Evolutionary conservation across 2,329 filamentous ascomycete genomes (phyloP), one percentile per base, ranked within the genome.

Genomic region (Alternaria arbusti): DNA sequence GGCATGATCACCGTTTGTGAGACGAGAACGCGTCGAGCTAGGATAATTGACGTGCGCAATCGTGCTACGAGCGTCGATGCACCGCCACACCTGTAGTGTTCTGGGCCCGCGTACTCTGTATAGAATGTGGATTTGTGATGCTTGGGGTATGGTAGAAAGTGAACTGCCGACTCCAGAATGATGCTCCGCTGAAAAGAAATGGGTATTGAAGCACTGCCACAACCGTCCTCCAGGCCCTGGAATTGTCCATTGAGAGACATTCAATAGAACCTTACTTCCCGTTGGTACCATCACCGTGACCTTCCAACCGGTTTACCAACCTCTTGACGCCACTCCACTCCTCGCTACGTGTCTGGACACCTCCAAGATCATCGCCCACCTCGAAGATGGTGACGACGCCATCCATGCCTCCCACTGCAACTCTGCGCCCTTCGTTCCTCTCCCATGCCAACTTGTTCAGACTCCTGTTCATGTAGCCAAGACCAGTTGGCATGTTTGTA

Each of bases 371-470:
- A 73, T 86, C 84, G 23, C 93, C 90, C 60, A 99, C 95, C 81
- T 99, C 96, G 76, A 98, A 99, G 8, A 99, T 89, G 0, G 92
- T 97, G 22, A 97, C 85, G 2, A 93, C 89, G 11, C 95, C 95
- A 75, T 97, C 94, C 65, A 99, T 90, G 5, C 96, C 96, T 47
- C 96, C 96, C 0, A 94, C 94, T 1, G 95, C 96, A 54, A 98
- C 83, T 55, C 92, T 87, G 80, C 91, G 91, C 52, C 96, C 96
- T 77, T 97, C 94, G 47, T 89, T 90, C 73, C 90, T 89, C 82
- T 99, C 96, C 96, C 96, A 99, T 1, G 93, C 91, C 46, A 97
- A 84, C 83, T 96, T 97, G 81, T 99, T 99, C 74, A 99, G 82
- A 78, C 94, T 97, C 82, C 93, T 91, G 61, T 90, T 92, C 72